Conservation (phyloP, 306 rosid genomes). For the Vachellia pachyceras region DNA sequence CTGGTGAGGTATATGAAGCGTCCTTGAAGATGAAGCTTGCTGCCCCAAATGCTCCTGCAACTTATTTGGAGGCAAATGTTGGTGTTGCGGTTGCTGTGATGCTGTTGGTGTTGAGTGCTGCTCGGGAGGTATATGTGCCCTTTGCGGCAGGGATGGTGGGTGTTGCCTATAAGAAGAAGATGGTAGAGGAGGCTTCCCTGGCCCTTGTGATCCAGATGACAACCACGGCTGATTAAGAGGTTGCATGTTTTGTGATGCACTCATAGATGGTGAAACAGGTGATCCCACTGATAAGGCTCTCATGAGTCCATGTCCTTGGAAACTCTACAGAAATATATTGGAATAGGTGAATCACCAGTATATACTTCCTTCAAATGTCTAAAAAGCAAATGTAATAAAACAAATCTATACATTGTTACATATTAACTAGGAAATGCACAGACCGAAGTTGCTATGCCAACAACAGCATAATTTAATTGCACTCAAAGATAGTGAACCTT, state of each 20-base stretch:
- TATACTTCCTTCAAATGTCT: background rate
- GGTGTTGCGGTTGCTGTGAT: constrained; percentile 53
- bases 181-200: constrained; percentile 94
- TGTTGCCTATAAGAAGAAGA: constrained; percentile 81
- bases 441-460: background rate
- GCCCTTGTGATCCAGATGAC: constrained; percentile 83
- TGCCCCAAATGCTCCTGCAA: constrained; percentile 70
- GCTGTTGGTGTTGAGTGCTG: constrained; percentile 55
- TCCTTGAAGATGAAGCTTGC: constrained; percentile 65
- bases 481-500: background rate
- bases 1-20: constrained; percentile 67
- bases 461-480: background rate
- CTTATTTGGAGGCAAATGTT: constrained; percentile 63
- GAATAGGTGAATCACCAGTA: constrained; percentile 29
- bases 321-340: constrained; percentile 58
- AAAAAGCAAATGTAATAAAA: constrained; percentile 4
- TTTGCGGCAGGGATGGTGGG: constrained; percentile 71
- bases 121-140: constrained; percentile 69
- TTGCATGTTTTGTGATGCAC: constrained; percentile 66
- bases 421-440: background rate
- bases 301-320: constrained; percentile 78
- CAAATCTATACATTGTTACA: background rate
- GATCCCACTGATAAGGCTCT: constrained; percentile 75
- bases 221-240: constrained; percentile 89
- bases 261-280: constrained; percentile 63